Evolutionary conservation across 129 eudicot species (phyloP), one percentile per base, ranked within the genome.

Genomic region (Erigeron canadensis): DNA sequence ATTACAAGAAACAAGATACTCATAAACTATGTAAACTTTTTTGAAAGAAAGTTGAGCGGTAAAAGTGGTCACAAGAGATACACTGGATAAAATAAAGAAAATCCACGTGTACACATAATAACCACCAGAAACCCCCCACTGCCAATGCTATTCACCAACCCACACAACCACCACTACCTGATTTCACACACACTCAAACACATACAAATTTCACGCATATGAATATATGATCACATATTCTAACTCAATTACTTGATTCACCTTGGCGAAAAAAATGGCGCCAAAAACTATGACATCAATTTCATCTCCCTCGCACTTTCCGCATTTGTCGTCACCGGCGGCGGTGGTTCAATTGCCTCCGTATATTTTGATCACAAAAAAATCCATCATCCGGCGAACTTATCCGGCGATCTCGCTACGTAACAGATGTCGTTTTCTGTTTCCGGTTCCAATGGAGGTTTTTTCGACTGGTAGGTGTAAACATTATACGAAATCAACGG

Each of bases 401-500:
- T 69, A 28, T 67, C 75, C 80, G 45, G 74, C 71, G 51, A 74
- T 68, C 6, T 75, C 50, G 18, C 71, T 71, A 68, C 87, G 75
- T 39, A 80, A 67, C 77, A 83, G 67, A 56, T 65, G 76, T 62
- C 70, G 7, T 51, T 77, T 70, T 70, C 72, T 79, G 65, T 79
- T 48, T 58, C 83, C 85, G 7, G 39, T 79, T 37, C 65, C 78
- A 13, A 46, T 71, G 12, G 75, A 78, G 22, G 19, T 63, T 0
- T 42, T 70, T 11, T 59, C 77, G 21, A 47, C 74, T 11, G 79
- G 57, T 56, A 79, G 76, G 59, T 65, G 75, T 7, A 82, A 70
- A 46, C 86, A 87, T 41, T 70, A 72, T 21, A 60, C 84, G 37
- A 84, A 83, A 80, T 80, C 91, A 46, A 79, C 85, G 72, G 89